Evolutionary conservation across 805 yeast species (phyloP).

Genomic region (Cyberlindnera subsufficiens): DNA sequence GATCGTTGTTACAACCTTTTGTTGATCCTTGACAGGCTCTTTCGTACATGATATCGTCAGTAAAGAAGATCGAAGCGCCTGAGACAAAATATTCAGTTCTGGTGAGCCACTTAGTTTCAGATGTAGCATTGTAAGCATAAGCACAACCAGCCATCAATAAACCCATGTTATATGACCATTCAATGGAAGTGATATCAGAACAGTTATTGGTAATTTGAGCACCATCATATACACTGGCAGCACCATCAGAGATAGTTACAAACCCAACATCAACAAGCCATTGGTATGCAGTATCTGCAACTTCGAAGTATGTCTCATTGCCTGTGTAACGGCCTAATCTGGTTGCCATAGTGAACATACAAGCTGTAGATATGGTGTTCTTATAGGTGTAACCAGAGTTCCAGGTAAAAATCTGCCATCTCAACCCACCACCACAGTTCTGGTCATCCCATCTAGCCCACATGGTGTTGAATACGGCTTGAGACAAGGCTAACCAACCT

Average conservation of each 20-base stretch:
- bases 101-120: slow-evolving; percentile 42
- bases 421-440: slow-evolving; percentile 57
- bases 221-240: slow-evolving; percentile 48
- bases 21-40: slow-evolving; percentile 45
- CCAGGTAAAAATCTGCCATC: slow-evolving; percentile 74
- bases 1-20: slow-evolving; percentile 62
- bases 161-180: slow-evolving; percentile 73
- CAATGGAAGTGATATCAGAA: slow-evolving; percentile 38
- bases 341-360: slow-evolving; percentile 56
- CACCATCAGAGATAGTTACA: slow-evolving; percentile 29
- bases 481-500: slow-evolving; percentile 55
- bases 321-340: slow-evolving; percentile 58
- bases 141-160: slow-evolving; percentile 64
- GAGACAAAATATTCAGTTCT: slow-evolving; percentile 38
- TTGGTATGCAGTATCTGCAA: slow-evolving; percentile 49
- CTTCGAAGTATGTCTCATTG: slow-evolving; percentile 46
- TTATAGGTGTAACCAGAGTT: slow-evolving; percentile 64
- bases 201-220: slow-evolving; percentile 47
- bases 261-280: slow-evolving; percentile 52
- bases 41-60: slow-evolving; percentile 51
- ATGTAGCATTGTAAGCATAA: slow-evolving; percentile 58
- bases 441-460: slow-evolving; percentile 53
- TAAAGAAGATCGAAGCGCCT: slow-evolving; percentile 44
- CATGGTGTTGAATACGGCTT: slow-evolving; percentile 62
- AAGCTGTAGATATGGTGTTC: slow-evolving; percentile 59